Base-by-base conservation (phyloP, 1,139 yeast genomes). In the Zhuliangozyma parablackwelliae region DNA sequence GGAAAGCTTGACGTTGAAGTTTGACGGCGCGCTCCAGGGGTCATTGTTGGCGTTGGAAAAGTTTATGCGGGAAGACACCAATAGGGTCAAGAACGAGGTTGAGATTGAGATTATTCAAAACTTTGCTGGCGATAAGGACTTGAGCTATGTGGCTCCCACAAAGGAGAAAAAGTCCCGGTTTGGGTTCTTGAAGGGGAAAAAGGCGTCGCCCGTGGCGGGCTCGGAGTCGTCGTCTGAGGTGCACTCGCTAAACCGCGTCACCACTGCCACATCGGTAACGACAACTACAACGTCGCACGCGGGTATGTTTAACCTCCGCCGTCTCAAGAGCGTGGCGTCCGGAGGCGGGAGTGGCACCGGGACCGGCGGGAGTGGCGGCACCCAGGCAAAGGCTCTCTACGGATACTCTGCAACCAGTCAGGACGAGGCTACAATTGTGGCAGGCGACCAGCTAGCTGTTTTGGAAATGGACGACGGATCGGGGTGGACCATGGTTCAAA, bases 101-200 rank as follows among this genome's bases (percentile, higher is more conserved):
- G 94, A 85, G 50, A 81, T 90, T 37, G 97, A 92, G 57, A 80
- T 94, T 12, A 88, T 94, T 46, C 94, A 88, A 56, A 78, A 82
- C 43, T 90, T 85, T 37, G 94, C 95, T 0, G 88, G 84, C 10
- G 92, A 83, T 48, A 72, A 76, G 44, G 90, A 84, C 53, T 59
- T 83, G 45, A 63, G 82, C 7, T 65, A 77, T 41, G 59, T 69
- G 13, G 75, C 68, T 37, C 69, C 67, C 6, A 53, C 57, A 5
- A 44, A 54, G 34, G 57, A 73, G 38, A 81, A 79, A 57, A 82
- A 81, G 54, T 65, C 77, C 1, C 53, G 59, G 30, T 71, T 77
- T 41, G 85, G 88, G 0, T 50, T 60, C 45, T 56, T 42, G 33
- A 59, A 51, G 40, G 44, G 40, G 28, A 41, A 40, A 30, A 45